Evolutionary conservation across 352 stramenopile genomes (phyloP).

Genomic region (Phytophthora ramorum): DNA sequence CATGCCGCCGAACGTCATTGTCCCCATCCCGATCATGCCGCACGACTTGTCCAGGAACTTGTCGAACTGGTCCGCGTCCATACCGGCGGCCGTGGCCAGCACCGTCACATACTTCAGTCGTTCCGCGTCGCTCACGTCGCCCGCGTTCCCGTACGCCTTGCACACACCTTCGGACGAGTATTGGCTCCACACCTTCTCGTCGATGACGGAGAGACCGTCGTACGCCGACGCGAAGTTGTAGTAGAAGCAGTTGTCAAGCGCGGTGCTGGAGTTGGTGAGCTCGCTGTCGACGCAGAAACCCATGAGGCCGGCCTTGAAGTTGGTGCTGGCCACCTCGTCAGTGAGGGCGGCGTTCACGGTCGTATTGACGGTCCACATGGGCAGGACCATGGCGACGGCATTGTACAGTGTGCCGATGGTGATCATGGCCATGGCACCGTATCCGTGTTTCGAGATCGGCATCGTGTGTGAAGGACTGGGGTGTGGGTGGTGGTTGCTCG

Average conservation of each 20-base stretch:
- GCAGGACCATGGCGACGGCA: conserved; percentile 17
- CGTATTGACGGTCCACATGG: conserved; percentile 21
- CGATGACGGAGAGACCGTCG: conserved; percentile 39
- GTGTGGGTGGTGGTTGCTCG: no score
- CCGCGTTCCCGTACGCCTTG: conserved; percentile 49
- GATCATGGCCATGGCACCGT: conserved; percentile 27
- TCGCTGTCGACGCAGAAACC: conserved; percentile 9
- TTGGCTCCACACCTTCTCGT: conserved; percentile 43
- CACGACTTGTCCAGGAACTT: conserved; percentile 70
- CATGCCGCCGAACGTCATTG: conserved; percentile 52
- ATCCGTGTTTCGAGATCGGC: conserved; percentile 21
- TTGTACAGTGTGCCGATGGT: conserved; percentile 28
- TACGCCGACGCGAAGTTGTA: conserved; percentile 54
- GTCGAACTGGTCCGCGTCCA: conserved; percentile 59
- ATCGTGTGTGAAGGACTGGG: background rate
- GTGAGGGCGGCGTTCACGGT: conserved; percentile 29
- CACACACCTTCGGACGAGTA: conserved; percentile 59
- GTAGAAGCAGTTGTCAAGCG: conserved; percentile 71
- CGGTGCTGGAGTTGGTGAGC: conserved; percentile 40
- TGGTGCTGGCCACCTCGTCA: conserved; percentile 17
- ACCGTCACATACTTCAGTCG: conserved; percentile 39
- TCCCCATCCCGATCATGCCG: conserved; percentile 42
- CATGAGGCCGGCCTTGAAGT: conserved; percentile 31
- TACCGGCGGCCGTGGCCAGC: conserved; percentile 47
- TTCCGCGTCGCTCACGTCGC: conserved; percentile 32